Base-by-base conservation (phyloP, 768 basidiomycete species). In the Boletus barrowsii region DNA sequence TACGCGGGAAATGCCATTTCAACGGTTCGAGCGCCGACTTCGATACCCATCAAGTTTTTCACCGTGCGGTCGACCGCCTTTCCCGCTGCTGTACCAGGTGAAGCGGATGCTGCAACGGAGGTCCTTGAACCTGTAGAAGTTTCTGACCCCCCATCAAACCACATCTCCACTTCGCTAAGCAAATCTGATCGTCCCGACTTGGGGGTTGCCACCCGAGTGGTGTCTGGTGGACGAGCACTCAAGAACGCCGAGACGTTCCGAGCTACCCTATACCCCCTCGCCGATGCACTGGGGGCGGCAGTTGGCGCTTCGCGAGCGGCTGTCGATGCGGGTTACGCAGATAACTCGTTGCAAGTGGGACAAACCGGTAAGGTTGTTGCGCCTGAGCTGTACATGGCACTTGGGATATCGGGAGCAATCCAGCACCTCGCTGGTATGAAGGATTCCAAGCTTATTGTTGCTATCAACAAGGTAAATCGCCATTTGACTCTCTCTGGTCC, bases 341-440 rank as follows among this genome's bases (percentile, higher is more conserved):
- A 98, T 72, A 98, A 98, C 73, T 94, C 92, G 5, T 68, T 98
- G 47, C 97, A 99, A 72, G 97, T 99, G n/a, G 97, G 97, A 22
- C 97, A 99, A 76, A 99, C 97, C 0, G 97, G 97, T 51, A 98
- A 98, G 73, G 90, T 99, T 35, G 95, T 98, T 41, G 96, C 97
- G 3, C 96, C 97, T 0, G 91, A 96, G 68, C 75, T 99, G 49
- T 99, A 99, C 73, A 82, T 98, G 72, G 97, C 97, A 4, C 73
- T 98, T 46, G 97, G 97, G 47, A 98, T 99, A 62, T 97, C 94
- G 10, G 97, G 97, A 17, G 97, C 97, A 14, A 99, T 98, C 63
- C 97, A 99, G 74, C 97, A 99, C 76, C 77, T 98, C 51, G 97
- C 97, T 20, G 97, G 97, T 10, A 99, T 98, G 97, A 99, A 99